phyloP scores from a whole-genome alignment of 495 filamentous ascomycete genomes.

The Xylona heveae region DNA sequence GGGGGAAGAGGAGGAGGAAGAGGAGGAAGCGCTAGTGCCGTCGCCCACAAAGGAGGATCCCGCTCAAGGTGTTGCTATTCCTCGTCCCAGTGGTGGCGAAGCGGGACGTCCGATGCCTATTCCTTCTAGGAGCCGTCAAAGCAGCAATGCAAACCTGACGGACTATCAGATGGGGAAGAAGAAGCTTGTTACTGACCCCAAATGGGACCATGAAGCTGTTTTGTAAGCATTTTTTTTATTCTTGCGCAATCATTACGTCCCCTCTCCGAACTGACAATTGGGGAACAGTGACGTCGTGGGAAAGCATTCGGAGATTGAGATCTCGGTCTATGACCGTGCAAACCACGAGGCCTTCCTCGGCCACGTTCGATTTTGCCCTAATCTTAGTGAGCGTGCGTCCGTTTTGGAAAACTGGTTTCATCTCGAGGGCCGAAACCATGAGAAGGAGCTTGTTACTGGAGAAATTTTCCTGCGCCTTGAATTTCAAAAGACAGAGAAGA shows the following conservation, averaged over 20 bases:
- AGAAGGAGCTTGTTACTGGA: constrained; percentile 57
- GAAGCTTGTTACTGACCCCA: constrained; percentile 59
- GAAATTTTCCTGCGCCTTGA: constrained; percentile 72
- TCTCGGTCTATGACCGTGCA: constrained; percentile 77
- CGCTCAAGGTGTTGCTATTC: constrained; percentile 38
- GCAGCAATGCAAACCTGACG: constrained; percentile 67
- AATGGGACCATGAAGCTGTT: constrained; percentile 86
- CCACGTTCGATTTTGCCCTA: constrained; percentile 59
- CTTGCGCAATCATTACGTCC: no score
- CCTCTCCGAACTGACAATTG: no score
- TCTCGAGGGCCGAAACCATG: constrained; percentile 41
- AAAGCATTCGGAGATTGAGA: constrained; percentile 73
- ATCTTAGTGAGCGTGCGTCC: constrained; percentile 42
- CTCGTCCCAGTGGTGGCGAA: constrained; percentile 40
- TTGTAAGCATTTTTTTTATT: constrained; percentile 43
- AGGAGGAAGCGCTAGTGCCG: constrained; percentile 17
- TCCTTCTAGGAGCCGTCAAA: constrained; percentile 86
- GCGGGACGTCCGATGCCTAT: constrained; percentile 76
- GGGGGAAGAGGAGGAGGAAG: constrained; percentile 19
- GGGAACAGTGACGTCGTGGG: constrained; percentile 70
- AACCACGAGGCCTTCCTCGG: constrained; percentile 81
- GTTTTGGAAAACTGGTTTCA: constrained; percentile 70
- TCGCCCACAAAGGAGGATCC: constrained; percentile 14
- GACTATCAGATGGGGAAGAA: constrained; percentile 51
- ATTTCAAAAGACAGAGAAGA: constrained; percentile 79